These are phyloP conservation scores for Pseudogymnoascus sp. DNA, from an alignment of 2,329 filamentous ascomycete species.

Conservation along the genomic window DNA sequence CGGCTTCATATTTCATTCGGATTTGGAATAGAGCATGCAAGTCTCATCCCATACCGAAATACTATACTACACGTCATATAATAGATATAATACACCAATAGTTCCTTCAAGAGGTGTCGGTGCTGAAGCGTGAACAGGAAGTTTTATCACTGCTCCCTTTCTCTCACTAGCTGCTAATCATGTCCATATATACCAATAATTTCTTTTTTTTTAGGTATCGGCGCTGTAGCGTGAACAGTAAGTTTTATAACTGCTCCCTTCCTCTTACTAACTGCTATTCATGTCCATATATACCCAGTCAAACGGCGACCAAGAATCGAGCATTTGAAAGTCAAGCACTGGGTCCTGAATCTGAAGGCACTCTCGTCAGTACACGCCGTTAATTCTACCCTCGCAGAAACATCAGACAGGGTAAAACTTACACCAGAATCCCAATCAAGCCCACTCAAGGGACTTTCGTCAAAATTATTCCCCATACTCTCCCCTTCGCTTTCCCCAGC, in stretches of 20 bases:
- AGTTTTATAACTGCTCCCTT: background rate
- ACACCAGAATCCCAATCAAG: conserved; percentile 1
- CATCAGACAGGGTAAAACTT: background rate
- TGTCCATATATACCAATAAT: background rate
- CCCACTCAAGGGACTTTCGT: background rate
- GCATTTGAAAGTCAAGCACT: background rate
- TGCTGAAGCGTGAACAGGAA: too few species aligned
- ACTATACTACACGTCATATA: too few species aligned
- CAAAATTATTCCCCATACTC: background rate
- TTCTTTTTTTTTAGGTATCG: too few species aligned
- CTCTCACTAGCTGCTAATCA: too few species aligned
- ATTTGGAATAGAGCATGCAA: too few species aligned
- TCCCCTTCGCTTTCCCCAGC: background rate
- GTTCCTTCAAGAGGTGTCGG: too few species aligned
- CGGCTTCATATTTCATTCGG: too few species aligned
- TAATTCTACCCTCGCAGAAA: background rate
- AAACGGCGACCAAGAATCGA: background rate
- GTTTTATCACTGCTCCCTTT: too few species aligned
- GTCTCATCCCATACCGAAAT: too few species aligned
- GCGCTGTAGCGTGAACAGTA: background rate
- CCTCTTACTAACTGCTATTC: background rate
- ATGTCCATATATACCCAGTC: conserved; percentile 6
- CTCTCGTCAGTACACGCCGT: background rate
- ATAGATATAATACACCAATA: too few species aligned
- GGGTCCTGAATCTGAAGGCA: background rate